These are phyloP conservation scores for Marasmius oreades DNA, from an alignment of 1,284 basidiomycete genomes.

Conservation along the genomic window DNA sequence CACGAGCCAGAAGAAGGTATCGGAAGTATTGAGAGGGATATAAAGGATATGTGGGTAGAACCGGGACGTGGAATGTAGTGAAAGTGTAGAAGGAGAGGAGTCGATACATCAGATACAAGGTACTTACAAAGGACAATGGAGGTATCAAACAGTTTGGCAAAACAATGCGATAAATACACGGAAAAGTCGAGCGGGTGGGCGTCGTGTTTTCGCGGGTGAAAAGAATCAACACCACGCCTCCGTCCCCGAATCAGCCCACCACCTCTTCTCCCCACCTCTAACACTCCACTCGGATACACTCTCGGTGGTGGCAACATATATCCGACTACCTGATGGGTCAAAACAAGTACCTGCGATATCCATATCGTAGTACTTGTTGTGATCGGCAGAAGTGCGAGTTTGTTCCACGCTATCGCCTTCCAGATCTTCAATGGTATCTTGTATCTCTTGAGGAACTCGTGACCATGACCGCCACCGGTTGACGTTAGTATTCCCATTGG, in stretches of 20 bases:
- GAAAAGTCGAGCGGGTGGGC: no score
- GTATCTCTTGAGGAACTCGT: conserved; percentile 6
- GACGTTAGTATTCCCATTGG: neutral
- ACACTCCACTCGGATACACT: conserved; percentile 67
- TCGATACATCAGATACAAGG: no score
- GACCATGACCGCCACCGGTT: neutral
- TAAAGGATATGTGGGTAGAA: no score
- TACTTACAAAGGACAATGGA: no score
- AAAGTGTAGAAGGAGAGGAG: no score
- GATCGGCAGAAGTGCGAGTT: conserved; percentile 12
- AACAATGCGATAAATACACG: no score
- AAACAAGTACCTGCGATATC: conserved; percentile 75
- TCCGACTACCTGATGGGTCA: conserved; percentile 60
- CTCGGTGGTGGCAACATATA: conserved; percentile 65
- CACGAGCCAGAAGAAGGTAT: no score
- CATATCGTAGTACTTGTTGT: conserved; percentile 36
- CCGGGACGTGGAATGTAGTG: no score
- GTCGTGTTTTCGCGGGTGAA: no score
- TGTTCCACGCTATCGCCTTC: conserved; percentile 14
- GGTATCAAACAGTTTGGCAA: no score
- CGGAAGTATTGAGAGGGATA: no score
- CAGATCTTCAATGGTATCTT: conserved; percentile 9
- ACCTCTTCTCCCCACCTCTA: conserved; percentile 55
- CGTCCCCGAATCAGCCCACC: conserved; percentile 41
- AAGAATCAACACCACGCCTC: conserved; percentile 11